These are phyloP conservation scores for Diutina catenulata DNA, from an alignment of 1,139 yeast genomes.

Conservation along the genomic window DNA sequence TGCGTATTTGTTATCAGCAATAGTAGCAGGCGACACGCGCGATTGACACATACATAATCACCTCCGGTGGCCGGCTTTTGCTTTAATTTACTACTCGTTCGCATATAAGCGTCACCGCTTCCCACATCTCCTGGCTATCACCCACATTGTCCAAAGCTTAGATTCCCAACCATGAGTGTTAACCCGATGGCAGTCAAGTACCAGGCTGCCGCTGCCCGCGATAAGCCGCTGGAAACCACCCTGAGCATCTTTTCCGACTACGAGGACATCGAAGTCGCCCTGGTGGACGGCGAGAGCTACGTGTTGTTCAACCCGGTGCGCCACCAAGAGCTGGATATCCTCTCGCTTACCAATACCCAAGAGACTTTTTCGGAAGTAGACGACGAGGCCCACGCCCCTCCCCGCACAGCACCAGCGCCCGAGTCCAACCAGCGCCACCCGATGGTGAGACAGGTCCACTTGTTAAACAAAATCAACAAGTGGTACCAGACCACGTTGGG, in stretches of 20 bases:
- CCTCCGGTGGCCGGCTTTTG: too few relatives aligned
- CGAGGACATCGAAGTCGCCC: conserved; percentile 1
- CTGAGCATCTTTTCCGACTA: conserved; percentile 3
- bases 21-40: too few relatives aligned
- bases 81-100: too few relatives aligned
- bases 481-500: conserved; percentile 11
- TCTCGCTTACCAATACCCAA: conserved; percentile 22
- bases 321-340: conserved; percentile 21
- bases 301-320: conserved; percentile 27
- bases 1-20: too few relatives aligned
- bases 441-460: not conserved
- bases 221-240: not conserved
- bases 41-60: too few relatives aligned
- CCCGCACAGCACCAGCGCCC: not conserved
- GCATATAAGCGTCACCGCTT: not conserved
- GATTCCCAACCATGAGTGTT: not conserved
- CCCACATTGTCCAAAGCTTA: not conserved
- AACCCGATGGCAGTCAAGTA: not conserved
- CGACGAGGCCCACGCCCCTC: conserved; percentile 8
- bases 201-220: not conserved
- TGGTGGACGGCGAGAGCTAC: conserved; percentile 2
- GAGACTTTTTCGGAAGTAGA: conserved; percentile 13
- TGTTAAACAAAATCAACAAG: conserved; percentile 12
- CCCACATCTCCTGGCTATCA: not conserved
- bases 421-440: not conserved